Evolutionary conservation across 108 stramenopile genomes (phyloP), one percentile per base, ranked within the genome.

Genomic region (Epithemia pelagica): DNA sequence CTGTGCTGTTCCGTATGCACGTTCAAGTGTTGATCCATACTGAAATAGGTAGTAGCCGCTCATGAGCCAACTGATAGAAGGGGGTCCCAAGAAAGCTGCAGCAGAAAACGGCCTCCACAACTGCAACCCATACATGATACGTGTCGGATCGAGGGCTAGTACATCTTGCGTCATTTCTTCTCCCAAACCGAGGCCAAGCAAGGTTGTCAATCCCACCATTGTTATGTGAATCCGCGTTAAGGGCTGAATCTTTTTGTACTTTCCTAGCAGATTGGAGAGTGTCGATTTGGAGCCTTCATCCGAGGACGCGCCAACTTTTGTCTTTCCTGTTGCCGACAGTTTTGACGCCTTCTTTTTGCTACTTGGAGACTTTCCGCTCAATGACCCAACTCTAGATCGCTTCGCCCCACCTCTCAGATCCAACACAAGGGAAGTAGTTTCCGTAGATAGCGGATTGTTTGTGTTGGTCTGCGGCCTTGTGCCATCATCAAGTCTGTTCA

Each of bases 81-180:
- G 88, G 52, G 86, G 86, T 21, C 94, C 94, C 52, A 92, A 73
- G 71, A 89, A 92, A 20, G 84, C 78, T 28, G 90, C 90, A 23
- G 94, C 90, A 18, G 94, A 90, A 55, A 95, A 67, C 15, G 84
- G 84, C 32, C 94, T 78, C 94, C 94, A 95, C 10, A 88, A 66
- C 67, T 95, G 85, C 28, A 91, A 59, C 19, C 90, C 90, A 70
- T 85, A 87, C 33, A 88, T 65, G 27, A 78, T 74, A 18, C 89
- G 84, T 66, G 89, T 82, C 1, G 90, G 90, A 68, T 91, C 90
- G 2, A 91, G 72, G 56, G 89, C 86, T 32, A 95, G 62, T 32
- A 95, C 61, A 10, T 84, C 83, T 71, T 92, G 90, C 0, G 90
- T 55, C 31, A 83, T 61, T 71, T 95, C 94, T 33, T 95, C 94